phyloP scores from a whole-genome alignment of 2,329 filamentous ascomycete species.

The Phyllachora maydis region DNA sequence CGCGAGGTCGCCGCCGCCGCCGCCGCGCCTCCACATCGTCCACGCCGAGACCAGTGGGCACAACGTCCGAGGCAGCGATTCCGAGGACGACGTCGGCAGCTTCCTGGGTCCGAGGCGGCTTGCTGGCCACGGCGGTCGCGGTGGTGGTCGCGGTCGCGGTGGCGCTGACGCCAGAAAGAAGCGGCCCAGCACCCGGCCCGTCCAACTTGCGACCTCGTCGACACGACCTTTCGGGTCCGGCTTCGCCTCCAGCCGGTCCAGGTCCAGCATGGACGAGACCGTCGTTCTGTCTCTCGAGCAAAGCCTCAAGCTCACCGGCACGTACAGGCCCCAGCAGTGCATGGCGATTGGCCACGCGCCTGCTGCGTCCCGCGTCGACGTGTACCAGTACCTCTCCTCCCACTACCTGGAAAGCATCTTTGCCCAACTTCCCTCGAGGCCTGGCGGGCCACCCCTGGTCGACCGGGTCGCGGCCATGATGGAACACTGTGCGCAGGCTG shows the following conservation, averaged over 20 bases:
- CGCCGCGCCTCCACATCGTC: constrained; percentile 17
- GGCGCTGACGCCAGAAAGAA: too few relatives aligned
- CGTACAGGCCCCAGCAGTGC: constrained; percentile 36
- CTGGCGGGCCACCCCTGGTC: constrained; percentile 16
- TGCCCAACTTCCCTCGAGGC: constrained; percentile 21
- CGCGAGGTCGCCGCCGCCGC: constrained; percentile 25
- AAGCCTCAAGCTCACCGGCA: constrained; percentile 32
- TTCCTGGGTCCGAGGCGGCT: constrained; percentile 29
- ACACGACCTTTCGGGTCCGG: constrained; percentile 28
- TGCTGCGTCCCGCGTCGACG: constrained; percentile 22
- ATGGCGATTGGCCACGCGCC: constrained; percentile 41
- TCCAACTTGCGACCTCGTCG: constrained; percentile 24
- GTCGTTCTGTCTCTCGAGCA: constrained; percentile 34
- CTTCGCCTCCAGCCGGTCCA: too few relatives aligned
- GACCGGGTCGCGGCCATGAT: constrained; percentile 28
- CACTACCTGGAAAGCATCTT: constrained; percentile 33
- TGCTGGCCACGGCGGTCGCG: constrained; percentile 15
- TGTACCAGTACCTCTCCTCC: constrained; percentile 34
- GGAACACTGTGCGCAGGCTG: constrained; percentile 34
- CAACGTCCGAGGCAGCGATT: constrained; percentile 39
- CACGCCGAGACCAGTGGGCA: constrained; percentile 18
- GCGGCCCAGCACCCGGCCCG: constrained; percentile 19
- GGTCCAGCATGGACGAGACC: constrained; percentile 16
- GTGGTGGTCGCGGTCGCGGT: too few relatives aligned
- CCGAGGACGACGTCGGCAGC: constrained; percentile 41